Evolutionary conservation across 768 basidiomycete species (phyloP), one percentile per base, ranked within the genome.

Genomic region (Kwoniella bestiolae): DNA sequence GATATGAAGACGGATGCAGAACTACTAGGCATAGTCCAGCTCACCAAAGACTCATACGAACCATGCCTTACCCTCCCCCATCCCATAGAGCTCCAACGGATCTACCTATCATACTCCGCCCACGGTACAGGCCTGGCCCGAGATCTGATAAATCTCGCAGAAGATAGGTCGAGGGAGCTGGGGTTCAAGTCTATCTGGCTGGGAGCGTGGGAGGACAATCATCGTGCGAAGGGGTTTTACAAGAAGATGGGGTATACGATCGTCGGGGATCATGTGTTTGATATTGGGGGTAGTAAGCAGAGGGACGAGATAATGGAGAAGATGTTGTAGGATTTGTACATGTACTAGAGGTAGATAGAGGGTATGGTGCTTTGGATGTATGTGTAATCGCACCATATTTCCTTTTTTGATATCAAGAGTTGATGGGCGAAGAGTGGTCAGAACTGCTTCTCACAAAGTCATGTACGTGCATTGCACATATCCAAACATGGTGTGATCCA

Each of bases 171-270:
- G 8, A 58, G 47, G 31, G 41, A 56, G 12, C 23, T 60, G 45
- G 62, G 62, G 14, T 59, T 47, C 41, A 18, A 55, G 26, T 46
- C 46, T 44, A 52, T 63, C 29, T 68, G 67, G 67, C 29, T 68
- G 32, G 67, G 67, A 18, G 61, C 58, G 7, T 68, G 67, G 67
- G 67, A 68, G 25, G 50, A 60, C 47, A 68, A 68, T 60, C n/a
- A 5, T 11, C 26, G 62, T 7, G 67, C 38, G 18, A 63, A 46
- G 45, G 49, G 57, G 34, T 68, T 68, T 31, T 68, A 68, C 44
- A 31, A 63, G 44, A 68, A 68, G 57, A 60, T 64, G 56, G 67
- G 67, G 12, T 68, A 55, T 23, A 57, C 38, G 52, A 58, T 16
- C n/a, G 60, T 55, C 5, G 67, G 67, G 8, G 63, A 60, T 26